Percentiles rank a stretch among this genome's conserved stretches.
phyloP scores from a whole-genome alignment of 2,329 filamentous ascomycete genomes.

The Penicillium sp. region DNA sequence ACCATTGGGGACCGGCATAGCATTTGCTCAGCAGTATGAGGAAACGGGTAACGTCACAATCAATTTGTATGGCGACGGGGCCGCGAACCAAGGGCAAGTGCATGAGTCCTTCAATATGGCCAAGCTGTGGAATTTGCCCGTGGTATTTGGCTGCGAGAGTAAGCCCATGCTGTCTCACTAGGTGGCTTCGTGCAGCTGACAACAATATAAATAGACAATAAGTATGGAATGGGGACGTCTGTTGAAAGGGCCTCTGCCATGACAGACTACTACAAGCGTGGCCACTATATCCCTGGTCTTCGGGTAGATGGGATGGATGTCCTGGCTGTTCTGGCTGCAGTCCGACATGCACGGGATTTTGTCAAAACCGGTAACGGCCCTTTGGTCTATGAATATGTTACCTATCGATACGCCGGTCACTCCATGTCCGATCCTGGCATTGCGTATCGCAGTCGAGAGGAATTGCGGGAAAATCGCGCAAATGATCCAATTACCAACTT shows the following conservation, averaged over 20 bases:
- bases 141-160: constrained; percentile 98
- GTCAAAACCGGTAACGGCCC: constrained; percentile 81
- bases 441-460: constrained; percentile 98
- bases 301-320: constrained; percentile 99
- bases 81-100: constrained; percentile 98
- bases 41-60: constrained; percentile 81
- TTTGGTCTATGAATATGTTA: constrained; percentile 97
- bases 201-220: constrained; percentile 74
- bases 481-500: constrained; percentile 97
- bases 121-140: constrained; percentile 95
- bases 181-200: not conserved
- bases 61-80: constrained; percentile 95
- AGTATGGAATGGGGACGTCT: constrained; percentile 99
- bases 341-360: constrained; percentile 90
- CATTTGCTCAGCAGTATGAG: constrained; percentile 95
- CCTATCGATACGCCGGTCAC: constrained; percentile 98
- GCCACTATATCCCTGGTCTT: constrained; percentile 98
- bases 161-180: constrained; percentile 44
- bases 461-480: constrained; percentile 99
- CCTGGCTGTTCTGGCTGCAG: constrained; percentile 93
- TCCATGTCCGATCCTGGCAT: constrained; percentile 99
- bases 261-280: constrained; percentile 99
- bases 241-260: constrained; percentile 90
- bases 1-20: constrained; percentile 91
- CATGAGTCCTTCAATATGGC: constrained; percentile 99